phyloP scores from a whole-genome alignment of 1,284 basidiomycete species.

The Papiliotrema fonsecae region DNA sequence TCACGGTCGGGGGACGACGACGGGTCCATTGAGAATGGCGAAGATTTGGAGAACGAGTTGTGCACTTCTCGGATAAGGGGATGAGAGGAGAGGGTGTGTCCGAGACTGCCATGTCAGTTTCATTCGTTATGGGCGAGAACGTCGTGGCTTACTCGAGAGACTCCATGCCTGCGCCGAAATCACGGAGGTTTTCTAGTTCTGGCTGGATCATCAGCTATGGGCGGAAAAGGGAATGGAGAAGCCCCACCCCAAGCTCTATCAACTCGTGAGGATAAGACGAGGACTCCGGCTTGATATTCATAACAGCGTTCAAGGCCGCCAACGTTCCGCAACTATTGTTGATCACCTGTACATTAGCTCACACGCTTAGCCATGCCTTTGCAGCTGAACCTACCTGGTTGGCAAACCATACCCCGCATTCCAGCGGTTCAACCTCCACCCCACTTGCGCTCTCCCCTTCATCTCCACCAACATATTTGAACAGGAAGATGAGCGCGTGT shows the following conservation, averaged over 20 bases:
- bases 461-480: slow-evolving; percentile 73
- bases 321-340: slow-evolving; percentile 91
- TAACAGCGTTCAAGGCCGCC: slow-evolving; percentile 79
- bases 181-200: slow-evolving; percentile 67
- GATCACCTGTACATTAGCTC: slow-evolving; percentile 55
- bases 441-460: slow-evolving; percentile 47
- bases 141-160: slow-evolving; percentile 54
- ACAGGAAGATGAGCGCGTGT: slow-evolving; percentile 83
- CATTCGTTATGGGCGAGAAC: not conserved
- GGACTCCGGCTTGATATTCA: slow-evolving; percentile 61
- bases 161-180: slow-evolving; percentile 78
- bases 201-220: slow-evolving; percentile 21
- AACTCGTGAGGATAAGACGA: slow-evolving; percentile 36
- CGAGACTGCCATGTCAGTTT: slow-evolving; percentile 55
- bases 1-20: slow-evolving; percentile 54
- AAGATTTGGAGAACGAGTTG: slow-evolving; percentile 71
- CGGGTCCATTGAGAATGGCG: slow-evolving; percentile 75
- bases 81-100: slow-evolving; percentile 77
- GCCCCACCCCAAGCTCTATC: slow-evolving; percentile 56
- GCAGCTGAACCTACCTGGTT: slow-evolving; percentile 56
- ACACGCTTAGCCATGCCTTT: not conserved
- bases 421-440: slow-evolving; percentile 58
- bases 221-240: not conserved
- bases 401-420: slow-evolving; percentile 77
- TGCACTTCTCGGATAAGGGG: slow-evolving; percentile 79